Evolutionary conservation across 345 rosid genomes (phyloP), one percentile per base, ranked within the genome.

Genomic region (Zanthoxylum bungeanum): DNA sequence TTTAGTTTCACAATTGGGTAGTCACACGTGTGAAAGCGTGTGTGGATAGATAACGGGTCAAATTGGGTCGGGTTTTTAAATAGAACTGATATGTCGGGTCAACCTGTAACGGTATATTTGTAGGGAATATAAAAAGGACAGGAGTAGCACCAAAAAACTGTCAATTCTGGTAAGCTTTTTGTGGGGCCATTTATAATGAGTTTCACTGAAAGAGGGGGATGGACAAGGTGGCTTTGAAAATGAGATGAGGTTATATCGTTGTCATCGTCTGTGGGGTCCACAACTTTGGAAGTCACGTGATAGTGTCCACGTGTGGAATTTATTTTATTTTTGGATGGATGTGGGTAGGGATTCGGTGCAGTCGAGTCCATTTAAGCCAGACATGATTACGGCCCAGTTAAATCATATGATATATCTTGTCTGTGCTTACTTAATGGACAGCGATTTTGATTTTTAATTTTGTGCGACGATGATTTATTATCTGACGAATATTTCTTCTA

Each of bases 11-110:
- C n/a, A n/a, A n/a, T n/a, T n/a, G n/a, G n/a, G n/a, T n/a, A 31
- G 19, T 6, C 19, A 71, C 84, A 82, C 81, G 81, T 75, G 83
- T 76, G 65, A 55, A n/a, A 24, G 76, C 75, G 63, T 79, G 84
- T 19, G 72, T 5, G 66, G 4, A 51, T 28, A 3, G 33, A 9
- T 1, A 1, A 16, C 1, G n/a, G n/a, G n/a, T n/a, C 27, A 64
- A 39, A 21, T 73, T 77, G 74, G 68, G 9, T 65, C 53, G 66
- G 57, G 42, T 2, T 53, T 50, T 63, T 40, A n/a, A n/a, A n/a
- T 30, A 7, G 27, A 31, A 62, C 71, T 36, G 40, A 61, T 57
- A 25, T 14, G 67, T 69, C 73, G 55, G 62, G n/a, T n/a, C n/a
- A n/a, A n/a, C n/a, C n/a, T n/a, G n/a, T n/a, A n/a, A n/a, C n/a